These are phyloP conservation scores for Crithidia fasciculata DNA, from an alignment of 208 protist species.

Conservation along the genomic window DNA sequence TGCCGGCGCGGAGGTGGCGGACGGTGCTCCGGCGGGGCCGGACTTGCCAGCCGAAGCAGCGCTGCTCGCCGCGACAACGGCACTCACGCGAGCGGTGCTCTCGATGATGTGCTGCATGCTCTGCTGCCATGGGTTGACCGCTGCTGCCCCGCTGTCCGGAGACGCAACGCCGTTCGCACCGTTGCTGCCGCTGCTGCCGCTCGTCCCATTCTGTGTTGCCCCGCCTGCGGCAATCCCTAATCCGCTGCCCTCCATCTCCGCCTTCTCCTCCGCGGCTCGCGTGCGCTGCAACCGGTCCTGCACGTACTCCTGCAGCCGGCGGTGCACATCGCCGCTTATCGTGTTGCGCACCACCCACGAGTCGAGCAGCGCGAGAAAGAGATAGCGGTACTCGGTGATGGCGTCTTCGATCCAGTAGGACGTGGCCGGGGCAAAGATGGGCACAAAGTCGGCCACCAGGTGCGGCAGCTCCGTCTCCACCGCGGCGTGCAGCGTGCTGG, in stretches of 20 bases:
- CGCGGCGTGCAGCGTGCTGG: constrained; percentile 15
- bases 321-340: constrained; percentile 45
- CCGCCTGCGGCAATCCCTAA: not conserved
- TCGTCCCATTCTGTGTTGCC: too few relatives aligned
- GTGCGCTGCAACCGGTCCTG: constrained; percentile 60
- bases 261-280: constrained; percentile 33
- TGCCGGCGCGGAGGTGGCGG: not conserved
- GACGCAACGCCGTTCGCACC: not conserved
- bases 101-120: constrained; percentile 38
- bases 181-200: not conserved
- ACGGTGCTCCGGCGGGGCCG: not conserved
- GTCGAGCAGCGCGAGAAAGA: constrained; percentile 67
- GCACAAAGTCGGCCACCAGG: constrained; percentile 62
- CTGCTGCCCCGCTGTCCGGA: not conserved
- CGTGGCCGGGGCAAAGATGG: constrained; percentile 39
- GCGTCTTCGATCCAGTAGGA: constrained; percentile 46
- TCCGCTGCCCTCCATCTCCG: constrained; percentile 14
- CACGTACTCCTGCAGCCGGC: constrained; percentile 69
- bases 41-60: not conserved
- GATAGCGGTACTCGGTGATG: constrained; percentile 53
- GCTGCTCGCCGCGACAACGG: constrained; percentile 12
- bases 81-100: constrained; percentile 31
- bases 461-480: constrained; percentile 61
- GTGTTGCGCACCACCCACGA: constrained; percentile 53
- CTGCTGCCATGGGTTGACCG: constrained; percentile 18